Percentiles rank a stretch among this genome's conserved stretches.
phyloP scores from a whole-genome alignment of 73 alveolate species.

The Paramecium biaurelia region DNA sequence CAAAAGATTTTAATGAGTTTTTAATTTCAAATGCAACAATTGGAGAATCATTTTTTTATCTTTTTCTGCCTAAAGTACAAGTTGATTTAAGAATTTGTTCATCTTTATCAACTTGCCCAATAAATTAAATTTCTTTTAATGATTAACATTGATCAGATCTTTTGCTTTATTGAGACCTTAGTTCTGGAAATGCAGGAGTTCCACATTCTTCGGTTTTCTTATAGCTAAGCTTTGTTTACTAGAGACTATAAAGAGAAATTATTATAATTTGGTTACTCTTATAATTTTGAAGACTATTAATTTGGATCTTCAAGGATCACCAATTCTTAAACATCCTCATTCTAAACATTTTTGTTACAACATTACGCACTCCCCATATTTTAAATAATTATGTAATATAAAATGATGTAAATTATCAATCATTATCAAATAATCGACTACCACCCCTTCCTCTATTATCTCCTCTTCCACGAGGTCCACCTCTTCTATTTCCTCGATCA shows the following conservation, averaged over 20 bases:
- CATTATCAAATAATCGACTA: slow-evolving; percentile 27
- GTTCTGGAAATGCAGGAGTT: slow-evolving; percentile 37
- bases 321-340: not conserved
- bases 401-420: slow-evolving; percentile 29
- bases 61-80: not conserved
- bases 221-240: not conserved
- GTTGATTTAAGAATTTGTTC: not conserved
- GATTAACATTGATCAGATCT: slow-evolving; percentile 2
- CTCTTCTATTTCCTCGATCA: not conserved
- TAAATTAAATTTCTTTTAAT: not conserved
- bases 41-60: slow-evolving; percentile 33
- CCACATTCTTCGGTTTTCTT: slow-evolving; percentile 9
- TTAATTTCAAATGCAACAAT: slow-evolving; percentile 18
- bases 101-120: not conserved
- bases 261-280: not conserved
- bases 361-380: not conserved
- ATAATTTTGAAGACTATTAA: not conserved
- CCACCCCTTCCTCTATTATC: slow-evolving; percentile 14
- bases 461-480: not conserved
- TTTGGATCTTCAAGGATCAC: not conserved
- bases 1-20: slow-evolving; percentile 14
- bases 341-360: not conserved
- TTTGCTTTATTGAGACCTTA: not conserved
- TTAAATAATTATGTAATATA: not conserved
- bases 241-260: not conserved